Conservation (phyloP, 495 filamentous ascomycete species). For the Neurospora sublineolata region DNA sequence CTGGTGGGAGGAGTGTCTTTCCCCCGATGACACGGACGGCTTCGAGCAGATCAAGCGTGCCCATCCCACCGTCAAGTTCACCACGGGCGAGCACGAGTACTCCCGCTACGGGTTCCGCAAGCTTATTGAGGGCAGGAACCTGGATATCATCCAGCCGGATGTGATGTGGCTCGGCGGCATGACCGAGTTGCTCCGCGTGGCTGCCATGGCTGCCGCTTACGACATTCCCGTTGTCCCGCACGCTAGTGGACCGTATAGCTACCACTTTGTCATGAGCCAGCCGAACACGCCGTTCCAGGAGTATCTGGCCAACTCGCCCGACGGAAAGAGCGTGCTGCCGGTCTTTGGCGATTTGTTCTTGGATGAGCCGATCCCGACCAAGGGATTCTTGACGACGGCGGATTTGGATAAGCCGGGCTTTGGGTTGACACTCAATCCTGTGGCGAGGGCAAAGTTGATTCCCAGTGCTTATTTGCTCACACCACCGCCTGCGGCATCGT, state of each 20-base stretch:
- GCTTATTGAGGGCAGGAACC: constrained; percentile 78
- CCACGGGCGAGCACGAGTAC: constrained; percentile 90
- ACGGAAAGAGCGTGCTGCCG: constrained; percentile 76
- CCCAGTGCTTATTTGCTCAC: constrained; percentile 58
- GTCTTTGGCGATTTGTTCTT: constrained; percentile 86
- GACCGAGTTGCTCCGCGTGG: constrained; percentile 82
- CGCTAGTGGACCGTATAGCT: constrained; percentile 83
- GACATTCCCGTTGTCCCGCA: constrained; percentile 92
- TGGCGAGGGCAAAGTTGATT: constrained; percentile 57
- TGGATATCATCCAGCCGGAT: constrained; percentile 89
- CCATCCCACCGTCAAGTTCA: constrained; percentile 84
- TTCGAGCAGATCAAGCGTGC: constrained; percentile 80
- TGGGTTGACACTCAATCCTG: constrained; percentile 73
- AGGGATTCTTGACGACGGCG: constrained; percentile 66
- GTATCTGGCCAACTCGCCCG: constrained; percentile 83
- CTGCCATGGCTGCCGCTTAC: constrained; percentile 80
- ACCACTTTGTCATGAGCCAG: constrained; percentile 88
- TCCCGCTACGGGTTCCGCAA: constrained; percentile 89
- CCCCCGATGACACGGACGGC: constrained; percentile 77
- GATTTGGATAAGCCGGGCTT: constrained; percentile 85
- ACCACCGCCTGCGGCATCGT: constrained; percentile 52
- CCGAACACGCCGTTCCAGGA: constrained; percentile 88
- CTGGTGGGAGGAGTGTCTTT: constrained; percentile 93
- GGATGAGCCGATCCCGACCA: constrained; percentile 78
- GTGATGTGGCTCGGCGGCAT: constrained; percentile 94